Base-by-base conservation (phyloP, 805 yeast species). In the Pichia nakasei region DNA sequence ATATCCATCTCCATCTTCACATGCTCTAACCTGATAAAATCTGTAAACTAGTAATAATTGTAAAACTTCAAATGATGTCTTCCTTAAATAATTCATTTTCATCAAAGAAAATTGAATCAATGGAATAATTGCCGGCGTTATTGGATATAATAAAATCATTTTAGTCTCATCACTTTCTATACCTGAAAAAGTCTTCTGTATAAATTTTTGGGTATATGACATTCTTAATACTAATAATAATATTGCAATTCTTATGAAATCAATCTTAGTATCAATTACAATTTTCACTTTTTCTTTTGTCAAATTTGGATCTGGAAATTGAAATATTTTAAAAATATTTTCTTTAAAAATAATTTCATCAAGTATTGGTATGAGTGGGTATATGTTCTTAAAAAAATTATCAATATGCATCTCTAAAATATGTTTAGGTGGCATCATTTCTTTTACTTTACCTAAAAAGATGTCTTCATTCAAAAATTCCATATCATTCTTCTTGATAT, bases 1-100 rank as follows among this genome's bases (percentile, higher is more conserved):
- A 3, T 60, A 55, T 8, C 75, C 75, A 49, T 75, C 78, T 20
- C 76, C 74, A 51, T 72, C 75, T 51, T 73, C 77, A 5, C 73
- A 76, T 0, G 75, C 63, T 47, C 60, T 51, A 27, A 52, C 57
- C 49, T 60, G 70, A 57, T 75, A 75, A 33, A 62, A 49, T 45
- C 73, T 58, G 31, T 65, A 52, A 35, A 65, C 56, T 36, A 70
- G 47, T 4, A 72, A 57, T 24, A 70, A 60, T 54, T 74, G 80
- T 27, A 74, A 48, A 8, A 71, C 57, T 12, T 67, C 66, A 29
- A 76, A 44, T 31, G 67, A 67, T 6, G 70, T 52, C 43, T 63
- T 62, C 35, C 72, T 57, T 22, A 69, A 52, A 26, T 63, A 54
- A 37, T 70, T 67, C 43, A 66, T 63, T 40, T 64, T 68, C 32